Conservation (phyloP, 768 basidiomycete species). For the Lentinula aciculospora region DNA sequence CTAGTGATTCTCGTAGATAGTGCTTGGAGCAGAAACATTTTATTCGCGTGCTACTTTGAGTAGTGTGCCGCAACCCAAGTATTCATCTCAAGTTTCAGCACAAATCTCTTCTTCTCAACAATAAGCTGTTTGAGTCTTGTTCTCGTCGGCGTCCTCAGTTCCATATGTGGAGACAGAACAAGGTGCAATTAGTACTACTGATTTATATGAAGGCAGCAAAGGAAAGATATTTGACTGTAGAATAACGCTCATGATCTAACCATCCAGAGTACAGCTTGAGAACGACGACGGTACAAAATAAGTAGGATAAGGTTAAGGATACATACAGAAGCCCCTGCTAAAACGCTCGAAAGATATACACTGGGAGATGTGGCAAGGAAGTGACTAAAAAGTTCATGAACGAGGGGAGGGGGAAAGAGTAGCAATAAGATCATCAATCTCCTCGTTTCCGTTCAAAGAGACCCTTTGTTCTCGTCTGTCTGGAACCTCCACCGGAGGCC, state of each 20-base stretch:
- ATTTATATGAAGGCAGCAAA: neutral
- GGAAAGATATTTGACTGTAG: neutral
- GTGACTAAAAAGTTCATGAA: neutral
- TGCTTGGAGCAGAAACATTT: too few relatives aligned
- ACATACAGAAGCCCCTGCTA: neutral
- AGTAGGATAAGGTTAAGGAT: neutral
- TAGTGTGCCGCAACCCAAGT: too few relatives aligned
- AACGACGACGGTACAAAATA: neutral
- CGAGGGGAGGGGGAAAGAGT: conserved; percentile 18
- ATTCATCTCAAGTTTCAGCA: too few relatives aligned
- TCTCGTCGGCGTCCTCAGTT: too few relatives aligned
- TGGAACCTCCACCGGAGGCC: neutral
- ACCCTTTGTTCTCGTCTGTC: neutral
- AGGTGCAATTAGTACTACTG: neutral
- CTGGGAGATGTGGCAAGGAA: neutral
- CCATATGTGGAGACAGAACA: neutral
- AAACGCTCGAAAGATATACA: neutral
- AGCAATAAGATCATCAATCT: conserved; percentile 20
- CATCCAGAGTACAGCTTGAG: neutral
- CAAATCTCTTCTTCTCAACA: too few relatives aligned
- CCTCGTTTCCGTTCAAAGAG: conserved; percentile 20
- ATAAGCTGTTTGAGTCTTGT: too few relatives aligned
- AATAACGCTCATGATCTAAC: neutral
- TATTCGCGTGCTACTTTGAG: too few relatives aligned
- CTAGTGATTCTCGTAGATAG: too few relatives aligned